Evolutionary conservation across 805 yeast genomes (phyloP).

Genomic region (Zygosaccharomyces bisporus): DNA sequence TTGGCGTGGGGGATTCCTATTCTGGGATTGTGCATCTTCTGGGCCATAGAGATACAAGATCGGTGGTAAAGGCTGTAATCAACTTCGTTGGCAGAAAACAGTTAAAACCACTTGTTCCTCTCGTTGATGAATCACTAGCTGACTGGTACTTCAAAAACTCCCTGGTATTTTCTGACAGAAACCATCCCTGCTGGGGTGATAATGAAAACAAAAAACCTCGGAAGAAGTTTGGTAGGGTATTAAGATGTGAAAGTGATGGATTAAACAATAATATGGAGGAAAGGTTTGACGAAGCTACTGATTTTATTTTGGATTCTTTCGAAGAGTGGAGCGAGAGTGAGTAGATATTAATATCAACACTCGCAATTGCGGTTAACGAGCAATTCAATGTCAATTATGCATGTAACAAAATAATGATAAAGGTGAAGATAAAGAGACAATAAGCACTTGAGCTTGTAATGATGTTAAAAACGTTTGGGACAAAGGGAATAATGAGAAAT

Average conservation of each 20-base stretch:
- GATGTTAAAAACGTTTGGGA: neutral
- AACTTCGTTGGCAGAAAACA: slow-evolving; percentile 64
- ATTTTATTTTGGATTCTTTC: slow-evolving; percentile 73
- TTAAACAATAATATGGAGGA: slow-evolving; percentile 74
- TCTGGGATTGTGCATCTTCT: slow-evolving; percentile 81
- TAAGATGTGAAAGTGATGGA: slow-evolving; percentile 68
- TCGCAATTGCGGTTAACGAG: too few relatives aligned
- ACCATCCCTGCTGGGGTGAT: slow-evolving; percentile 79
- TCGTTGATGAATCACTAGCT: slow-evolving; percentile 81
- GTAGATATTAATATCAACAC: slow-evolving; percentile 4
- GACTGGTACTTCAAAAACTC: slow-evolving; percentile 92
- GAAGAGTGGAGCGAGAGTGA: slow-evolving; percentile 58
- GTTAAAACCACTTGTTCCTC: slow-evolving; percentile 77
- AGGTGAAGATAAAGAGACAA: neutral
- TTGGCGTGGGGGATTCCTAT: slow-evolving; percentile 88
- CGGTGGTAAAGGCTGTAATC: slow-evolving; percentile 65
- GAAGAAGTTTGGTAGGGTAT: slow-evolving; percentile 85
- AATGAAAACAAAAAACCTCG: slow-evolving; percentile 67
- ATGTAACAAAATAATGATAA: neutral
- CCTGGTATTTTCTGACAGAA: slow-evolving; percentile 68
- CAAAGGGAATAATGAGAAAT: neutral
- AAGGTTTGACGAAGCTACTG: slow-evolving; percentile 79
- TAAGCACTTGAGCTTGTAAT: neutral
- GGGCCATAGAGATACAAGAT: slow-evolving; percentile 71
- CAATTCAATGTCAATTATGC: neutral